These are phyloP conservation scores for Ogataea populi-albae DNA, from an alignment of 805 yeast genomes.

Conservation along the genomic window DNA sequence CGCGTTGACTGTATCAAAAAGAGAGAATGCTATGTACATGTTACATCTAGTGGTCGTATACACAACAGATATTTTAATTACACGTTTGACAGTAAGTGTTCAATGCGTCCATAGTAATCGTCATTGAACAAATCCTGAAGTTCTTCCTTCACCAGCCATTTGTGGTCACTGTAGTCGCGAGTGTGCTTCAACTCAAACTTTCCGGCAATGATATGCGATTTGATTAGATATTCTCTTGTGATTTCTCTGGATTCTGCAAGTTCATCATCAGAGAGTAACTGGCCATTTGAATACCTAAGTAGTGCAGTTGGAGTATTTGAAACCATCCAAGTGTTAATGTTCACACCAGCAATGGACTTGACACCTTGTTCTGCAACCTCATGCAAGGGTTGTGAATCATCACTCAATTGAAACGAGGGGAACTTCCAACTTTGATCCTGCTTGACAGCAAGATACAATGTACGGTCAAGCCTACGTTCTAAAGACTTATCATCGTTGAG, in stretches of 20 bases:
- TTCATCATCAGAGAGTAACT: constrained; percentile 19
- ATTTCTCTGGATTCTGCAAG: constrained; percentile 22
- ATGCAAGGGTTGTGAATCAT: constrained; percentile 57
- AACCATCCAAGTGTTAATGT: constrained; percentile 85
- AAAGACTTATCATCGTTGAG: constrained; percentile 59
- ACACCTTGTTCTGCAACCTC: constrained; percentile 73
- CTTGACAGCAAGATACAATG: constrained; percentile 72
- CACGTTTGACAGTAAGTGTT: constrained; percentile 40
- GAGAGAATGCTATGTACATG: no score
- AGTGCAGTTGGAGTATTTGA: constrained; percentile 84
- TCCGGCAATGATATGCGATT: constrained; percentile 88
- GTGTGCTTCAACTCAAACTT: constrained; percentile 49
- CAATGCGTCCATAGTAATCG: constrained; percentile 56
- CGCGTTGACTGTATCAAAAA: no score
- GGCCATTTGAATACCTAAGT: constrained; percentile 39
- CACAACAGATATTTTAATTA: no score
- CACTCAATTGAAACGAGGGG: constrained; percentile 61
- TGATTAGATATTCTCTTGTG: constrained; percentile 67
- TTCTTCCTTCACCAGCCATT: constrained; percentile 87
- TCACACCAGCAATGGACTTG: constrained; percentile 65
- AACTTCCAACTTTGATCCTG: constrained; percentile 59
- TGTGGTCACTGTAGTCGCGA: constrained; percentile 45
- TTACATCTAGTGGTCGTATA: no score
- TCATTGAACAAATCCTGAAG: constrained; percentile 48
- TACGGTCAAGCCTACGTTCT: constrained; percentile 75